Evolutionary conservation across 1,284 basidiomycete genomes (phyloP).

Genomic region (Macrocystidia cucumis): DNA sequence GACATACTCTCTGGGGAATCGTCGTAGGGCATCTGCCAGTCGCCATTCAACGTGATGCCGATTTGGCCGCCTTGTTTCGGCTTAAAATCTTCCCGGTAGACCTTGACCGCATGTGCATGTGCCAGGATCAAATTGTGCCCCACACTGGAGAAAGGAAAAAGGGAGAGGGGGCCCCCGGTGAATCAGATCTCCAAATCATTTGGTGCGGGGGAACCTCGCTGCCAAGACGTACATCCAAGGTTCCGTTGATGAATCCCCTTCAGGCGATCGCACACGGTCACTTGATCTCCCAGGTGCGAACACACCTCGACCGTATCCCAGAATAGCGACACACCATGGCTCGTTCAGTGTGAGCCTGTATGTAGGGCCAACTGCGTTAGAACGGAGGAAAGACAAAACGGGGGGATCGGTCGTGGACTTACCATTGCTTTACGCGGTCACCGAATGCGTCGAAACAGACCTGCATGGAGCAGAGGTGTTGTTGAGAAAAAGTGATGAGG

Average conservation of each 20-base stretch:
- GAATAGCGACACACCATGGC: constrained; percentile 65
- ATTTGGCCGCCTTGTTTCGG: constrained; percentile 49
- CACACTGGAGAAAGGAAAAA: constrained; percentile 34
- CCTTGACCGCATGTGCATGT: constrained; percentile 58
- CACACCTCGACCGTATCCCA: constrained; percentile 59
- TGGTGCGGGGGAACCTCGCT: constrained; percentile 4
- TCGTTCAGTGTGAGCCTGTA: constrained; percentile 65
- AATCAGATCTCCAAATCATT: constrained; percentile 6
- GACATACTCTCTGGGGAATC: constrained; percentile 52
- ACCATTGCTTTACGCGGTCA: constrained; percentile 73
- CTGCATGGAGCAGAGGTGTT: too few species aligned
- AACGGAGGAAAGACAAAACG: constrained; percentile 1
- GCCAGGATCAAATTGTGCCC: constrained; percentile 64
- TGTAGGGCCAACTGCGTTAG: constrained; percentile 2
- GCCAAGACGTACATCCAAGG: constrained; percentile 60
- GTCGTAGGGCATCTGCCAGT: constrained; percentile 67
- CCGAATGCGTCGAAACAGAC: constrained; percentile 69
- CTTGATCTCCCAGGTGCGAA: constrained; percentile 67
- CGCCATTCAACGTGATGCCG: constrained; percentile 70
- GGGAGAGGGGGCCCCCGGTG: too few species aligned
- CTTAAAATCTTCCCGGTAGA: constrained; percentile 59
- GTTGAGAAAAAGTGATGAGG: too few species aligned
- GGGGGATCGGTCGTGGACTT: constrained; percentile 9
- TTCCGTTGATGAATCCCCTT: constrained; percentile 59
- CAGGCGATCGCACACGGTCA: constrained; percentile 42